Base-by-base conservation (phyloP, 192 early-diverging fungal genomes). In the Podila minutissima region DNA sequence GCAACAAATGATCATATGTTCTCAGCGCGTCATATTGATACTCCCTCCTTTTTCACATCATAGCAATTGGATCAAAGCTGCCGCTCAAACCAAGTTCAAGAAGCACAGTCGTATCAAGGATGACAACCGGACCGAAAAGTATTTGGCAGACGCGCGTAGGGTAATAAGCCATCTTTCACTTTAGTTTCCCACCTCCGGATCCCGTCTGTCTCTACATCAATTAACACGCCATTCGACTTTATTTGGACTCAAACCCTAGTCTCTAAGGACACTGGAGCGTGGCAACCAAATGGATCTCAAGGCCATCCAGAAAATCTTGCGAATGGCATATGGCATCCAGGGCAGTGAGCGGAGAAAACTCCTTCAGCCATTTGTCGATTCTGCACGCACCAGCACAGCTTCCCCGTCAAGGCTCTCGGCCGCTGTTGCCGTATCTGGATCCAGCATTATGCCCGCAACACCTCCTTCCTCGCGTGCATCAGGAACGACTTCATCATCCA, bases 241-340 rank as follows among this genome's bases (percentile, higher is more conserved):
- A 29, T 19, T 26, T 55, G 28, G 11, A 15, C 57, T 69, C 15
- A 29, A 9, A 26, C 46, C 11, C 8, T 26, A 81, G 77, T 71
- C 77, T 69, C 77, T 81, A 19, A 71, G 77, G 9, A 31, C 57
- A 12, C 61, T 81, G 15, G 77, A 81, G 17, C 77, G 77, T 13
- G 77, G 70, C 58, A 81, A 81, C 59, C 77, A 73, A 31, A 53
- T 81, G 77, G 77, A 81, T 26, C 41, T 69, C 24, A 81, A 73
- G 58, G 35, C 71, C 0, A 66, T 69, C 15, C 62, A 64, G 57
- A 71, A 71, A 28, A 31, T 81, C 10, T 35, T 81, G n/a, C 15
- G 71, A 48, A 24, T 69, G 10, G 33, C 77, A 0, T 65, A 81
- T 33, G 71, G 77, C 5, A 59, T 81, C 32, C 66, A 49, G 5